Evolutionary conservation across 768 basidiomycete genomes (phyloP), one percentile per base, ranked within the genome.

Genomic region (Paxillus rubicundulus): DNA sequence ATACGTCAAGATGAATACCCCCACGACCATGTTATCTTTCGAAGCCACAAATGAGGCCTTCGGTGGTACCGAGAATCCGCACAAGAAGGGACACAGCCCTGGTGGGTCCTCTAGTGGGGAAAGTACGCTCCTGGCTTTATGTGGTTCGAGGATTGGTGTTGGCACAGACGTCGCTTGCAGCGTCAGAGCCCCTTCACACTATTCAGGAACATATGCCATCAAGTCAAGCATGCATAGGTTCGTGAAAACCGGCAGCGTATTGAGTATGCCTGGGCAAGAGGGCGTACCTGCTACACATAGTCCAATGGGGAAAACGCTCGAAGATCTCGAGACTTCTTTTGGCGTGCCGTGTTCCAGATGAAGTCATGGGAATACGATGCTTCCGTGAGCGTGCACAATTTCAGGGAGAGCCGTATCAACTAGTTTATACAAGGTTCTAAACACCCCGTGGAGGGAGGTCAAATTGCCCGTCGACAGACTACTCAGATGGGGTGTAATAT

Each of bases 61-160:
- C 58, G 85, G 85, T 1, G 68, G 69, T 47, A 80, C 83, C 1
- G 77, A 73, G 27, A 88, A 87, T 59, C 85, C 85, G 0, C 77
- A 84, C 65, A 82, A 82, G 47, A 61, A 60, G 16, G 74, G 72
- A 0, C 75, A 82, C 55, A 71, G 77, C 10, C 74, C 82, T 5
- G 86, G 86, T n/a, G 86, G 86, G 5, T 86, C 85, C 0, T 81
- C 81, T 0, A 84, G 86, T 2, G 86, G 86, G 5, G 86, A 87
- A 63, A 79, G 77, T 2, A 83, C 84, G 2, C 74, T 87, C 0
- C 72, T 87, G 16, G 84, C 85, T 0, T 70, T 77, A 47, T 80
- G 82, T 17, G 84, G 84, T 28, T 77, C 81, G 3, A 74, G 82
- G 43, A 73, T 85, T 18, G 85, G 85, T 1, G 72, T 87, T 40